These are phyloP conservation scores for Magnusiomyces suaveolens DNA, from an alignment of 1,139 yeast genomes.

Conservation along the genomic window DNA sequence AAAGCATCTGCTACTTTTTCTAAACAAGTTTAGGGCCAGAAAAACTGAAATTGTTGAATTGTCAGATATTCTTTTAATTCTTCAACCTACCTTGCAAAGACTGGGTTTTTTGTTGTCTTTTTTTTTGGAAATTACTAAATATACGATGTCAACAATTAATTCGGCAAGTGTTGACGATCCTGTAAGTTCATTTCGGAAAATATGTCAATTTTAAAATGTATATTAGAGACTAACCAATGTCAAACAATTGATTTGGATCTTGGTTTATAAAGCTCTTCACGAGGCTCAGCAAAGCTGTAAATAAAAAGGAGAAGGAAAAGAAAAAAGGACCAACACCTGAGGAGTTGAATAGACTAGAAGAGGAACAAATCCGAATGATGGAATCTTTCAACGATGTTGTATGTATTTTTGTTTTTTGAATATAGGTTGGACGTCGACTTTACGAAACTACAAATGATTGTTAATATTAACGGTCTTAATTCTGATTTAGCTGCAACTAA, in stretches of 20 bases:
- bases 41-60: too few species aligned
- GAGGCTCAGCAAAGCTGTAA: slow-evolving; percentile 8
- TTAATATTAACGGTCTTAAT: neutral
- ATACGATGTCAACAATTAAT: slow-evolving; percentile 4
- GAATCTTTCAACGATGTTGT: slow-evolving; percentile 4
- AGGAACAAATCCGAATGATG: slow-evolving; percentile 1
- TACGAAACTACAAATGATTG: neutral
- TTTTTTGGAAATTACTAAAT: neutral
- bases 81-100: too few species aligned
- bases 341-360: neutral
- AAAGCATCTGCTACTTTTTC: too few species aligned
- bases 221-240: neutral
- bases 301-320: slow-evolving; percentile 5
- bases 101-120: neutral
- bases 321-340: neutral
- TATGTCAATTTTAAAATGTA: neutral
- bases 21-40: too few species aligned
- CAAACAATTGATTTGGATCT: neutral
- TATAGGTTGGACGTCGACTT: neutral
- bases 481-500: slow-evolving; percentile 6
- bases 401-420: neutral
- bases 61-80: too few species aligned
- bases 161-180: slow-evolving; percentile 12
- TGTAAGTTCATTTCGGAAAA: slow-evolving; percentile 5
- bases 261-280: slow-evolving; percentile 5